Evolutionary conservation across 495 filamentous ascomycete genomes (phyloP).

Genomic region (Neurospora terricola): DNA sequence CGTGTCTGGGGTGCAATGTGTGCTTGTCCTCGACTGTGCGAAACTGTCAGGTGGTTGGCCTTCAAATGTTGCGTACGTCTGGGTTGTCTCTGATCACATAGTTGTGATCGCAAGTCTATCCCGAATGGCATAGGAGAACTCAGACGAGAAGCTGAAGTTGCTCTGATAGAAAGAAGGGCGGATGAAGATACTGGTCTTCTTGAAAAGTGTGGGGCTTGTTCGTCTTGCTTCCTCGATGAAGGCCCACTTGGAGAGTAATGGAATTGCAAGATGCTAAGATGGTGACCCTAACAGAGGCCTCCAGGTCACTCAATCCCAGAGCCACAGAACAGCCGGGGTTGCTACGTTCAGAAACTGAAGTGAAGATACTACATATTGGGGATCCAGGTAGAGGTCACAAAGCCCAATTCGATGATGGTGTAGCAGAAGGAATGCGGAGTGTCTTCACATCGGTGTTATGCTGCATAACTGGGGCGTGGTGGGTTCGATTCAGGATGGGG

Average conservation of each 20-base stretch:
- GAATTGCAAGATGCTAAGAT: background rate
- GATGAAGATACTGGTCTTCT: background rate
- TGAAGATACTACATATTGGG: background rate
- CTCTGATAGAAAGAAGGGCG: background rate
- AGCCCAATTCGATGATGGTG: background rate
- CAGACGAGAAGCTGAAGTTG: background rate
- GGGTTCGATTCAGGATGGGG: background rate
- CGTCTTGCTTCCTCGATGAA: background rate
- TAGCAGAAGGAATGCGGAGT: background rate
- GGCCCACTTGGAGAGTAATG: background rate
- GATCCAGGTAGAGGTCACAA: background rate
- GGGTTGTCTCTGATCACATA: background rate
- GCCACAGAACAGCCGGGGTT: background rate
- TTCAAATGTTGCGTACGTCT: background rate
- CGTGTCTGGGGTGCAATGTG: background rate
- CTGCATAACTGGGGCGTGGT: background rate
- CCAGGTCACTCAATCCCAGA: background rate
- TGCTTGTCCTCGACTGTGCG: background rate
- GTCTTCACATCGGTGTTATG: background rate
- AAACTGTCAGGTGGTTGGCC: background rate
- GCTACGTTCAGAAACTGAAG: background rate
- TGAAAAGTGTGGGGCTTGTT: background rate
- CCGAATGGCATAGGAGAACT: background rate
- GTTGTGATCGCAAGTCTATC: background rate
- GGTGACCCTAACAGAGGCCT: background rate